Conservation (phyloP, 192 early-diverging fungal species). For the Backusella luteola region DNA sequence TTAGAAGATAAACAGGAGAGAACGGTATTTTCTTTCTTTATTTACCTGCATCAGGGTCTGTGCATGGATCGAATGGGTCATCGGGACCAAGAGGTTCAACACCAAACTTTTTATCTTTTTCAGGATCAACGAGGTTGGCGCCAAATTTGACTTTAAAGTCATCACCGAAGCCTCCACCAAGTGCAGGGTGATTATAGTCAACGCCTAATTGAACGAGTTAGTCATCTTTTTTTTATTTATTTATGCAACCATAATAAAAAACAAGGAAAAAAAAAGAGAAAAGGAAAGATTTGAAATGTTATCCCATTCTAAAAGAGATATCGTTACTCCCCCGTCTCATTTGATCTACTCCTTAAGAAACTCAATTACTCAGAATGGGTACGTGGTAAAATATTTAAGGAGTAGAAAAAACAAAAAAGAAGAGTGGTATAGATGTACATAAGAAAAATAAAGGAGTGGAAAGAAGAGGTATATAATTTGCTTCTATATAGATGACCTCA, state of each 20-base stretch:
- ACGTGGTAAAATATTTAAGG: neutral
- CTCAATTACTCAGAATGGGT: neutral
- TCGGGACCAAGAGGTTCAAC: conserved; percentile 14
- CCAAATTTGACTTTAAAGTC: conserved; percentile 60
- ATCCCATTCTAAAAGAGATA: neutral
- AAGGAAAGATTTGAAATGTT: neutral
- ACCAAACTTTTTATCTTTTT: conserved; percentile 28
- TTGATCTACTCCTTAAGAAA: neutral
- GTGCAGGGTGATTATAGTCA: conserved; percentile 63
- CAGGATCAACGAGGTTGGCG: conserved; percentile 59
- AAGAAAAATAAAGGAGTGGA: neutral
- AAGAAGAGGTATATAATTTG: neutral
- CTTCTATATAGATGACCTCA: neutral
- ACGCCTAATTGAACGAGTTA: conserved; percentile 25
- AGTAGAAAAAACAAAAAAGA: no score
- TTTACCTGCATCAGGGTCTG: conserved; percentile 8
- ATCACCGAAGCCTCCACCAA: conserved; percentile 61
- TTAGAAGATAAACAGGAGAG: neutral
- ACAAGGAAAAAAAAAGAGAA: neutral
- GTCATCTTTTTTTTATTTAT: neutral
- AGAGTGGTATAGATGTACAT: neutral
- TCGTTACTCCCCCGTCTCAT: neutral
- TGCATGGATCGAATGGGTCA: conserved; percentile 48
- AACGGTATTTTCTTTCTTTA: neutral
- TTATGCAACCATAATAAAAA: neutral